Conservation (phyloP, 805 yeast genomes). For the Torulaspora gathmanii region DNA sequence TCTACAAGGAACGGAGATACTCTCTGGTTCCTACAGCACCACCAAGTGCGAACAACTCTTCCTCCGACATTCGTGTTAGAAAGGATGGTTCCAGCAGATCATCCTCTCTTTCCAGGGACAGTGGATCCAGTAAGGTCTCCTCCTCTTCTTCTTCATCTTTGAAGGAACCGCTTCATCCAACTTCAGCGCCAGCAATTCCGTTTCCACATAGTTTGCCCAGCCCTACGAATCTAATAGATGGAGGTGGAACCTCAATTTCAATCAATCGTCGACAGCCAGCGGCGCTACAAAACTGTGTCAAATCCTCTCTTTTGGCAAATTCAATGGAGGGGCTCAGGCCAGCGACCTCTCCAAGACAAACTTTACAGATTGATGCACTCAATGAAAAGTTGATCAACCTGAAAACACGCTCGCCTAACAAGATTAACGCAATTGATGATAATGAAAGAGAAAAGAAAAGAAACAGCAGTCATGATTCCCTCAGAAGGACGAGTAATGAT, state of each 20-base stretch:
- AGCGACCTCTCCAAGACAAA: slow-evolving; percentile 12
- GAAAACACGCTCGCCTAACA: slow-evolving; percentile 13
- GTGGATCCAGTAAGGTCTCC: background rate
- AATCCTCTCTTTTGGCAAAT: slow-evolving; percentile 13
- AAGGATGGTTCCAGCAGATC: slow-evolving; percentile 12
- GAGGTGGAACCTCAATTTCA: slow-evolving; percentile 18
- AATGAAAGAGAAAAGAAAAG: slow-evolving; percentile 3
- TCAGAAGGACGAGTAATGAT: background rate
- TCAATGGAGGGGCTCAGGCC: slow-evolving; percentile 6
- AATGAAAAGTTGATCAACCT: slow-evolving; percentile 33
- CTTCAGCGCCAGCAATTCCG: slow-evolving; percentile 7
- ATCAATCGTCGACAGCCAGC: slow-evolving; percentile 14
- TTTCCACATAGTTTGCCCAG: slow-evolving; percentile 6
- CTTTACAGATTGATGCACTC: slow-evolving; percentile 30
- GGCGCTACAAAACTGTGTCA: slow-evolving; percentile 4
- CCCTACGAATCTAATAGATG: slow-evolving; percentile 8
- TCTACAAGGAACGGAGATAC: slow-evolving; percentile 62
- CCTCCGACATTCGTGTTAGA: slow-evolving; percentile 17
- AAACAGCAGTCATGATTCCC: slow-evolving; percentile 1
- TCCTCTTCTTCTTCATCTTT: background rate
- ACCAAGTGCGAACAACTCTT: slow-evolving; percentile 23
- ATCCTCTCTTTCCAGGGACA: slow-evolving; percentile 8
- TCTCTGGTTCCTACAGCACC: slow-evolving; percentile 78
- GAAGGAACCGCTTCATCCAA: slow-evolving; percentile 4
- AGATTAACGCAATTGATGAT: slow-evolving; percentile 5